Percentiles rank a stretch among this genome's conserved stretches.
Evolutionary conservation across 805 yeast genomes (phyloP).

Genomic region (Kurtzmaniella cleridarum): DNA sequence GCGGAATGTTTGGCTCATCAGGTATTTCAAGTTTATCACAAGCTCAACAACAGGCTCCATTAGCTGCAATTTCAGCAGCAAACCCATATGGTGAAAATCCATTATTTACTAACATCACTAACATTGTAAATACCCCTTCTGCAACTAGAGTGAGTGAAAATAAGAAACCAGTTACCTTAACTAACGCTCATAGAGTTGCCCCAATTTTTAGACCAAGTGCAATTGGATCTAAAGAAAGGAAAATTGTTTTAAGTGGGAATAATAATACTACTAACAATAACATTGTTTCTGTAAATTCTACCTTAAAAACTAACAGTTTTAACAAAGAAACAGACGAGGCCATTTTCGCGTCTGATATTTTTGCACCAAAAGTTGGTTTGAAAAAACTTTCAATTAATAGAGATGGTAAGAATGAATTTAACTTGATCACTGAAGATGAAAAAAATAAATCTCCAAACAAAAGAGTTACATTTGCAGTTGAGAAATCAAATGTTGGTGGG

Average conservation of each 20-base stretch:
- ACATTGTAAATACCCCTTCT: conserved; percentile 14
- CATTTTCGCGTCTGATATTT: conserved; percentile 64
- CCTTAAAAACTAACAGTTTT: conserved; percentile 17
- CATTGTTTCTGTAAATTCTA: conserved; percentile 2
- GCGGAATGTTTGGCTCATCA: conserved; percentile 18
- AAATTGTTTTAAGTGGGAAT: not conserved
- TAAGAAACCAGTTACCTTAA: conserved; percentile 57
- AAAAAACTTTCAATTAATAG: conserved; percentile 52
- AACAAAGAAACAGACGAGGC: conserved; percentile 56
- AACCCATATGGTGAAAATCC: conserved; percentile 81
- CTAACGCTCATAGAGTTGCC: conserved; percentile 56
- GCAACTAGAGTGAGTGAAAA: conserved; percentile 23
- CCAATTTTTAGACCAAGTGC: conserved; percentile 41
- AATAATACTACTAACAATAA: not conserved
- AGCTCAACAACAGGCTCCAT: conserved; percentile 17
- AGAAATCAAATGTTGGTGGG: not conserved
- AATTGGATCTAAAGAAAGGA: conserved; percentile 9
- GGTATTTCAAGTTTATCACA: conserved; percentile 20
- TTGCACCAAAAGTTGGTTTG: conserved; percentile 55
- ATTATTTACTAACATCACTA: conserved; percentile 46
- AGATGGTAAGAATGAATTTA: not conserved
- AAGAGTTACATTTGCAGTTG: conserved; percentile 2
- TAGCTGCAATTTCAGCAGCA: conserved; percentile 26
- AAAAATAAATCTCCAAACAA: not conserved
- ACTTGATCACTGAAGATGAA: not conserved